These are phyloP conservation scores for Calonectria honghensis DNA, from an alignment of 2,329 filamentous ascomycete genomes.

Conservation along the genomic window DNA sequence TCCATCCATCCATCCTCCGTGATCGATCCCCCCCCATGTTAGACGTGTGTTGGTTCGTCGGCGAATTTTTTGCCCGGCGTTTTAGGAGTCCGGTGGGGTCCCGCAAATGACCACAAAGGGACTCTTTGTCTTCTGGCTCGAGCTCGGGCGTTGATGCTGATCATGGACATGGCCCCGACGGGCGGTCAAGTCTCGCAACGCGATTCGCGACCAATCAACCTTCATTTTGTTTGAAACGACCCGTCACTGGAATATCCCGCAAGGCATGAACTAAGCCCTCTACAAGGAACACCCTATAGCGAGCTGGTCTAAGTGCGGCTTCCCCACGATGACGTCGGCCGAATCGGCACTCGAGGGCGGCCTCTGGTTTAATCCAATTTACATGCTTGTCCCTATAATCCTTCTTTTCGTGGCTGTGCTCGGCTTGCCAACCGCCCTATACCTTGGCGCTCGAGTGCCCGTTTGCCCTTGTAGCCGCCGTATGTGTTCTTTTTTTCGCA, in stretches of 20 bases:
- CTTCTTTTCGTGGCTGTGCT: slow-evolving; percentile 1
- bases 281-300: slow-evolving; percentile 36
- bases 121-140: slow-evolving; percentile 14
- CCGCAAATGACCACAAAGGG: background rate
- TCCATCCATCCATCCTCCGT: background rate
- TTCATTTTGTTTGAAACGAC: slow-evolving; percentile 40
- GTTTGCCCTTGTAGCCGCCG: slow-evolving; percentile 10
- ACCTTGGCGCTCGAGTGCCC: background rate
- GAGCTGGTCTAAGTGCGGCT: slow-evolving; percentile 14
- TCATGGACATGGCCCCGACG: slow-evolving; percentile 20
- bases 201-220: slow-evolving; percentile 28
- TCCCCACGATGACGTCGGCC: slow-evolving; percentile 25
- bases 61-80: slow-evolving; percentile 16
- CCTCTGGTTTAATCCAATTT: slow-evolving; percentile 19
- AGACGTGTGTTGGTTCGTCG: slow-evolving; percentile 20
- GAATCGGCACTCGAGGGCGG: slow-evolving; percentile 10
- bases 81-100: slow-evolving; percentile 12
- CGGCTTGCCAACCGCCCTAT: background rate
- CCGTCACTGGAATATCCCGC: slow-evolving; percentile 31
- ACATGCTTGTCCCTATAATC: slow-evolving; percentile 12
- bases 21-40: background rate
- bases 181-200: background rate
- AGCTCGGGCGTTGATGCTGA: slow-evolving; percentile 27
- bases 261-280: slow-evolving; percentile 31
- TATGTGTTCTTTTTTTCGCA: background rate